A percentile compares a stretch with the other conserved stretches of the same genome.
Conservation (phyloP, 176 grass and related monocot genomes). For the Triticum timopheevii region DNA sequence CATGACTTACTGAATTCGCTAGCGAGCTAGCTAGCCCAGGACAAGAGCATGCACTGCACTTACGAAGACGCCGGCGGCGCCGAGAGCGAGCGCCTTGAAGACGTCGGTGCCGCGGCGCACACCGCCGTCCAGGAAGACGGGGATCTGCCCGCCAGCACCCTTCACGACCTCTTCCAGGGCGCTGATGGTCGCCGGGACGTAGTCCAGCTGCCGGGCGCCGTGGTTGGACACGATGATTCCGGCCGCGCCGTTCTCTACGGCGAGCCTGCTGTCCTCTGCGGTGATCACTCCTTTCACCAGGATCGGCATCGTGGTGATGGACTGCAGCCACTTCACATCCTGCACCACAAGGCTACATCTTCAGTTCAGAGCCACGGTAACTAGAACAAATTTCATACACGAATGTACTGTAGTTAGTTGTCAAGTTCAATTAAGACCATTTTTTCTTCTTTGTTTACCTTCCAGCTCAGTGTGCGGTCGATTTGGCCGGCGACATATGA, state of each 20-base stretch:
- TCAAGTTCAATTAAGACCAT: background rate
- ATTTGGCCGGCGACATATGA: conserved; percentile 95
- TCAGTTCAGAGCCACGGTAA: background rate
- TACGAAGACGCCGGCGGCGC: conserved; percentile 90
- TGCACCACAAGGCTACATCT: conserved; percentile 18
- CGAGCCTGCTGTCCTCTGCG: conserved; percentile 79
- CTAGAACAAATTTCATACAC: background rate
- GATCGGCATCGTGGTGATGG: conserved; percentile 90
- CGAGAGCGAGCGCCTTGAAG: conserved; percentile 95
- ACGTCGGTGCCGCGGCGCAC: conserved; percentile 95
- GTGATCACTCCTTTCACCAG: conserved; percentile 96
- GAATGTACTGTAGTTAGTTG: background rate
- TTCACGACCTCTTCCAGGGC: conserved; percentile 86
- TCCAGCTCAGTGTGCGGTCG: conserved; percentile 95
- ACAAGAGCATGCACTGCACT: background rate
- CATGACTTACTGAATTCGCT: background rate
- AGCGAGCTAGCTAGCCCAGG: background rate
- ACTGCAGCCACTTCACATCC: conserved; percentile 97
- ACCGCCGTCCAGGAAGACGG: conserved; percentile 92
- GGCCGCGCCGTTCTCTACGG: conserved; percentile 68
- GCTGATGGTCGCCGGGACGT: conserved; percentile 82
- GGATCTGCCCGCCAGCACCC: conserved; percentile 74
- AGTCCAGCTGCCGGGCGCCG: conserved; percentile 91
- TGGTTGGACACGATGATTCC: conserved; percentile 98
- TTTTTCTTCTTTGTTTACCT: conserved; percentile 41